phyloP scores from a whole-genome alignment of 495 filamentous ascomycete genomes.

The Rostrohypoxylon terebratum region DNA sequence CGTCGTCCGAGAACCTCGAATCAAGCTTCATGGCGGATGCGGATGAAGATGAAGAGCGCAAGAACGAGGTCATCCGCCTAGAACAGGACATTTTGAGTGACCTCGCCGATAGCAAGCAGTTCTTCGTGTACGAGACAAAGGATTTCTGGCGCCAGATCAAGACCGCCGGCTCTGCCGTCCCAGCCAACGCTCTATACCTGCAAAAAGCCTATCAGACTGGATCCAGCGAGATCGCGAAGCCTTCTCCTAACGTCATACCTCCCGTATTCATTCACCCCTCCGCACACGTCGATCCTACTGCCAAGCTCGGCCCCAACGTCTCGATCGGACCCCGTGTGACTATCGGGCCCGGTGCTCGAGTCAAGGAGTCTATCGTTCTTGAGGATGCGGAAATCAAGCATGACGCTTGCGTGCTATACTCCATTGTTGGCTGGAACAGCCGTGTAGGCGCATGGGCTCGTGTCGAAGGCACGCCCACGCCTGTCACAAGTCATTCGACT shows the following conservation, averaged over 20 bases:
- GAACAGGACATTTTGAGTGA: constrained; percentile 98
- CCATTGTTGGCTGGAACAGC: constrained; percentile 97
- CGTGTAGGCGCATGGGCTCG: constrained; percentile 96
- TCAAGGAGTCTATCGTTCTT: constrained; percentile 96
- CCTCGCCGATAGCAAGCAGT: constrained; percentile 96
- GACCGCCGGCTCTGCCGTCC: constrained; percentile 96
- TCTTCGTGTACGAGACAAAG: constrained; percentile 98
- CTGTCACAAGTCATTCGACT: constrained; percentile 88
- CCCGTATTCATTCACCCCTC: constrained; percentile 98
- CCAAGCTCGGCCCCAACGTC: constrained; percentile 97
- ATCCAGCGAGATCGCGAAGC: constrained; percentile 82
- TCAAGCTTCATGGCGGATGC: constrained; percentile 79
- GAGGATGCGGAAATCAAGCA: constrained; percentile 97
- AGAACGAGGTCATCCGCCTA: constrained; percentile 90
- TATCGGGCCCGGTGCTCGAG: constrained; percentile 87
- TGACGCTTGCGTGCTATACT: constrained; percentile 94
- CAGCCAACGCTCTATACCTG: constrained; percentile 96
- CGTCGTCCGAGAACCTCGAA: constrained; percentile 92
- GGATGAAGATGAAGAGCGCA: constrained; percentile 77
- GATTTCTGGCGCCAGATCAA: constrained; percentile 99
- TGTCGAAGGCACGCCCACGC: constrained; percentile 95
- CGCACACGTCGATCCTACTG: constrained; percentile 91
- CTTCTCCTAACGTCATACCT: constrained; percentile 89
- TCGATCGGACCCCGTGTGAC: constrained; percentile 88
- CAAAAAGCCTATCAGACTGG: constrained; percentile 91